These are phyloP conservation scores for Passalora sequoiae DNA, from an alignment of 2,329 filamentous ascomycete genomes.

Conservation along the genomic window DNA sequence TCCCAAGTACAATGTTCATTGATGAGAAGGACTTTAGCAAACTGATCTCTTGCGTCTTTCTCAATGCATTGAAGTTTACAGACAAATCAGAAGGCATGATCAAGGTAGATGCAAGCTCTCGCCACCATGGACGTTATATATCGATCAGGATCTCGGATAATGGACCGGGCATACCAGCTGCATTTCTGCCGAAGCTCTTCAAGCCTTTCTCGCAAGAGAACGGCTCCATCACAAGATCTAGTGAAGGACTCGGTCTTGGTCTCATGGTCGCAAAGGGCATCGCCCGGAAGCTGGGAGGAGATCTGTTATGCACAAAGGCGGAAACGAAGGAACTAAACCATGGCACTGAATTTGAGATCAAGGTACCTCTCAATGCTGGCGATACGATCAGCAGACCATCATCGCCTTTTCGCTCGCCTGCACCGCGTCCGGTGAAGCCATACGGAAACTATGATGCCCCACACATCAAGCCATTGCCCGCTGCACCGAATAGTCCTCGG, in stretches of 20 bases:
- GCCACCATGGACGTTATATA: slow-evolving; percentile 46
- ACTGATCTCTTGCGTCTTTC: slow-evolving; percentile 57
- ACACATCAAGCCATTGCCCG: slow-evolving; percentile 14
- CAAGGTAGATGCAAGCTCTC: slow-evolving; percentile 51
- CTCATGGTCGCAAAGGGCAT: slow-evolving; percentile 68
- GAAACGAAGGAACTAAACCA: slow-evolving; percentile 55
- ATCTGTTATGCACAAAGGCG: slow-evolving; percentile 60
- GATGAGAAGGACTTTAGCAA: slow-evolving; percentile 61
- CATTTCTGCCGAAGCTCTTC: slow-evolving; percentile 62
- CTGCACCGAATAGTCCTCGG: slow-evolving; percentile 23
- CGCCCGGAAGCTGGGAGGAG: slow-evolving; percentile 63
- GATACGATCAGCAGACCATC: slow-evolving; percentile 47
- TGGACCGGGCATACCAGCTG: slow-evolving; percentile 62
- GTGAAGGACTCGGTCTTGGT: slow-evolving; percentile 64
- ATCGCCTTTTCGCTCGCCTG: slow-evolving; percentile 47
- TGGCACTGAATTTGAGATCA: slow-evolving; percentile 65
- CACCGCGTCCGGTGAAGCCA: slow-evolving; percentile 29
- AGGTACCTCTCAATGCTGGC: slow-evolving; percentile 54
- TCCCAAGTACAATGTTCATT: slow-evolving; percentile 52
- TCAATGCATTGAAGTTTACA: slow-evolving; percentile 68
- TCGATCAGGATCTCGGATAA: slow-evolving; percentile 61
- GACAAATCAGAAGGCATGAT: slow-evolving; percentile 54
- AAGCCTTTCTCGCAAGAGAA: slow-evolving; percentile 66
- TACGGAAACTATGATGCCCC: slow-evolving; percentile 7
- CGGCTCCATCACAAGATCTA: slow-evolving; percentile 60